Percentiles rank a stretch among this genome's conserved stretches.
Evolutionary conservation across 1,284 basidiomycete species (phyloP).

Genomic region (Cystobasidium sp.): DNA sequence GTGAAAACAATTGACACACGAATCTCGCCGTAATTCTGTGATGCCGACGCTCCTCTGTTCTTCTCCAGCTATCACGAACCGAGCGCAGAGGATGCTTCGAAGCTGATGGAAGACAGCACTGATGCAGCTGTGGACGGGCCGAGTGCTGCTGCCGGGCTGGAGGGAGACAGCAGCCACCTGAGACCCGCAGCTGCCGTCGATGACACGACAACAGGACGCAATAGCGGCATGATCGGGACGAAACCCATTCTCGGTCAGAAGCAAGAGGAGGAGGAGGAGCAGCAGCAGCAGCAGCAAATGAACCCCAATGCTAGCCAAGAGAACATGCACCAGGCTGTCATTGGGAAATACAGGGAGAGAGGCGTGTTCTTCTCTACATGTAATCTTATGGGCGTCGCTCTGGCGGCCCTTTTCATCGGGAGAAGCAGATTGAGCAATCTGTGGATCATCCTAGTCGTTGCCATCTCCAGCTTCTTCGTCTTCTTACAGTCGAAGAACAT

Average conservation of each 20-base stretch:
- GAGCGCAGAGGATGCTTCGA: too few species aligned
- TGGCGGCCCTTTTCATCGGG: not conserved
- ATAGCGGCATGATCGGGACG: not conserved
- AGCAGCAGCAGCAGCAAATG: not conserved
- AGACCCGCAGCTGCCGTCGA: not conserved
- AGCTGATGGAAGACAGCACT: too few species aligned
- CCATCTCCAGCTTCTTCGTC: not conserved
- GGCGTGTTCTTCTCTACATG: not conserved
- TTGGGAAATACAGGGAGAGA: slow-evolving; percentile 17
- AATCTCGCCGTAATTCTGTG: too few species aligned
- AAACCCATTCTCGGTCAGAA: not conserved
- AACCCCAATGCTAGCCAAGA: not conserved
- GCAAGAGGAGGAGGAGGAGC: not conserved
- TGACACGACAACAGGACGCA: not conserved
- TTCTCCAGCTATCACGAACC: too few species aligned
- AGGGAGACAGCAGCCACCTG: too few species aligned
- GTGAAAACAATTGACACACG: too few species aligned
- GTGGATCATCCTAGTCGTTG: slow-evolving; percentile 22
- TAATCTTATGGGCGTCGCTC: not conserved
- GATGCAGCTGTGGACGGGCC: too few species aligned
- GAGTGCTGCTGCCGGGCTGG: too few species aligned
- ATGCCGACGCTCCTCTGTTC: too few species aligned
- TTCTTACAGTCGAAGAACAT: slow-evolving; percentile 8
- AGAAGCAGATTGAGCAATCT: slow-evolving; percentile 22
- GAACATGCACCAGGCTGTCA: slow-evolving; percentile 6